Percentiles rank a stretch among this genome's conserved stretches.
phyloP scores from a whole-genome alignment of 140 eudicot species.

The Eryngium alpinum region DNA sequence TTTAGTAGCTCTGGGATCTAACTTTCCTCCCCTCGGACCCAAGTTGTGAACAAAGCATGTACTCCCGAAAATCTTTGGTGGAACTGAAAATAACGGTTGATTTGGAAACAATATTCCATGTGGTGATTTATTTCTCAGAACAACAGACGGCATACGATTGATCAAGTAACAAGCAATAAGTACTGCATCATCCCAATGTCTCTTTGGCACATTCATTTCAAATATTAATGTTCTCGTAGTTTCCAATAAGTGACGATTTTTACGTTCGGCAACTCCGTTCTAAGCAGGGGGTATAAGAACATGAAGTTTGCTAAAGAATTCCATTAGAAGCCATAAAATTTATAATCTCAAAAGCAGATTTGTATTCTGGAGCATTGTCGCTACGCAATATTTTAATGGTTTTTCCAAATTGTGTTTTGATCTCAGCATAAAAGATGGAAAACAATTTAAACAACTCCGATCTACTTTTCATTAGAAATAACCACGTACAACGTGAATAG shows the following conservation, averaged over 20 bases:
- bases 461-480: background rate
- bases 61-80: background rate
- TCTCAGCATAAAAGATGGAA: background rate
- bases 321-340: background rate
- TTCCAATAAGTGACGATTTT: background rate
- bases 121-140: background rate
- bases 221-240: background rate
- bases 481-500: background rate
- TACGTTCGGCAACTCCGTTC: background rate
- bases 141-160: background rate
- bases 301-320: background rate
- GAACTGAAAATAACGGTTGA: background rate
- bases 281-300: background rate
- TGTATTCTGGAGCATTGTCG: background rate
- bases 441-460: background rate
- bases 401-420: background rate
- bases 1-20: background rate
- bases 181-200: background rate
- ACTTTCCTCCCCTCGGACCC: background rate
- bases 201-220: background rate
- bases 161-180: background rate
- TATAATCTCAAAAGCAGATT: background rate
- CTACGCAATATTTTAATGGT: background rate
- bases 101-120: background rate
- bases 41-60: background rate